Conservation (phyloP, 768 basidiomycete species). For the Tephrocybe sp. region DNA sequence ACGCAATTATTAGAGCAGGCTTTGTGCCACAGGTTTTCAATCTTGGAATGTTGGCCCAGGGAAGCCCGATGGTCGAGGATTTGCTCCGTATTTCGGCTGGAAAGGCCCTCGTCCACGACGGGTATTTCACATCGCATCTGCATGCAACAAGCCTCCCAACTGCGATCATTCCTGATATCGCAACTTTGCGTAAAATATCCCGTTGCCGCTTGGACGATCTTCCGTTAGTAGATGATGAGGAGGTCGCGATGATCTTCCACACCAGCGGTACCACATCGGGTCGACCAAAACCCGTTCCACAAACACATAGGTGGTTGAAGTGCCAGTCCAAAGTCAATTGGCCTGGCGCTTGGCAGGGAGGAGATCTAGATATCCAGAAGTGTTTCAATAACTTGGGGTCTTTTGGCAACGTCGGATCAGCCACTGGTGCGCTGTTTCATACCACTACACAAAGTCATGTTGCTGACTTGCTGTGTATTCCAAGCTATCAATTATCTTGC, state of each 20-base stretch:
- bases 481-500: not conserved
- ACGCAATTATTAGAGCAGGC: not conserved
- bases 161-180: not conserved
- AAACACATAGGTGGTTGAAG: not conserved
- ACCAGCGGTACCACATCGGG: too few relatives aligned
- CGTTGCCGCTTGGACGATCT: not conserved
- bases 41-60: not conserved
- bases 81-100: not conserved
- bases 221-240: not conserved
- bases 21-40: constrained; percentile 1
- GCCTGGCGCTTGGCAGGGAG: constrained; percentile 2
- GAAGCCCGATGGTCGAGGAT: not conserved
- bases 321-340: constrained; percentile 1
- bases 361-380: not conserved
- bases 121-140: not conserved
- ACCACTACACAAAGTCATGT: not conserved
- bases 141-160: not conserved
- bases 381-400: constrained; percentile 5
- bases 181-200: not conserved
- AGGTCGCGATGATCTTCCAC: constrained; percentile 2
- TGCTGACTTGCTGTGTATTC: not conserved
- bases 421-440: not conserved
- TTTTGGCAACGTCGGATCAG: not conserved
- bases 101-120: not conserved
- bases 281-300: not conserved